Evolutionary conservation across 2,329 filamentous ascomycete species (phyloP).

Genomic region (Sclerotinia borealis): DNA sequence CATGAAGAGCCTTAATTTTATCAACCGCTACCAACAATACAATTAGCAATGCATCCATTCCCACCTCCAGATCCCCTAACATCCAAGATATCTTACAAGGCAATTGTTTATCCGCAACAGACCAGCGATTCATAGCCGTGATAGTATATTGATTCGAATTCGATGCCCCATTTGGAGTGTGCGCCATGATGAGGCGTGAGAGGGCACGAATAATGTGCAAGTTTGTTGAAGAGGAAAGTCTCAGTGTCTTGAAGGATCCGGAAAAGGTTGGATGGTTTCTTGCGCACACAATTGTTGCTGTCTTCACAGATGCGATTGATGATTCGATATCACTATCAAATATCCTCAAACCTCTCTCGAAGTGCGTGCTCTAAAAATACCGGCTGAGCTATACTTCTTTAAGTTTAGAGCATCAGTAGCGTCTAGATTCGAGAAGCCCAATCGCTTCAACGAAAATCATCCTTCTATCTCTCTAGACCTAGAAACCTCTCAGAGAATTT

Average conservation of each 20-base stretch:
- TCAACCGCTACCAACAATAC: constrained; percentile 49
- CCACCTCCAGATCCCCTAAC: not conserved
- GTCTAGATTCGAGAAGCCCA: not conserved
- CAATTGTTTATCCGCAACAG: constrained; percentile 64
- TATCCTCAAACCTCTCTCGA: constrained; percentile 3
- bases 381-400: not conserved
- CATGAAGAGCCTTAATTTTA: constrained; percentile 72
- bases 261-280: no score
- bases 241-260: no score
- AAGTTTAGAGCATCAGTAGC: not conserved
- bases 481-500: not conserved
- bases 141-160: constrained; percentile 44
- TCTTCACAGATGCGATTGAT: not conserved
- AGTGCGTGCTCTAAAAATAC: not conserved
- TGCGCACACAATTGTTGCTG: not conserved
- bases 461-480: not conserved
- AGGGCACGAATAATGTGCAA: constrained; percentile 15
- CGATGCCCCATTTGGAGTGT: constrained; percentile 16
- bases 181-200: constrained; percentile 15
- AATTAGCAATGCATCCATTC: constrained; percentile 15
- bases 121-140: constrained; percentile 79
- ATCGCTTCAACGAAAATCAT: not conserved
- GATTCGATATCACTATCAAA: no score
- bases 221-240: no score
- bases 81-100: constrained; percentile 45